Conservation (phyloP, 148 eudicot species). For the Pharnaceum exiguum region DNA sequence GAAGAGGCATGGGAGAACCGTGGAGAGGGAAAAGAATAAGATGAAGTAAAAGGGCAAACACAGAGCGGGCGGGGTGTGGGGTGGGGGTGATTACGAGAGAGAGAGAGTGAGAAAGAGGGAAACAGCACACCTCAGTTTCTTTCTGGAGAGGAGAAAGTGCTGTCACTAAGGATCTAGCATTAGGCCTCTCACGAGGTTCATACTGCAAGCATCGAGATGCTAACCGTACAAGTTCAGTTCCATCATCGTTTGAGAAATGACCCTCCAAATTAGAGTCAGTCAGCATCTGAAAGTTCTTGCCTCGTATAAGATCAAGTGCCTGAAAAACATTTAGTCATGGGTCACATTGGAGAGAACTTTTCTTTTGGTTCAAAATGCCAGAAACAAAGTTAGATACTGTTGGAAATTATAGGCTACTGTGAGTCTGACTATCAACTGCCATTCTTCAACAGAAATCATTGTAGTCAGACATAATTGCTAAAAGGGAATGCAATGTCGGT, state of each 20-base stretch:
- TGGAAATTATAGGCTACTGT: too few relatives aligned
- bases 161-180: slow-evolving; percentile 54
- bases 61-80: too few relatives aligned
- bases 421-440: too few relatives aligned
- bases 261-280: slow-evolving; percentile 84
- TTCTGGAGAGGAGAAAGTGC: slow-evolving; percentile 73
- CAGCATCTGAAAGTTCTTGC: slow-evolving; percentile 63
- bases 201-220: slow-evolving; percentile 84
- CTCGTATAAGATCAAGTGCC: slow-evolving; percentile 89
- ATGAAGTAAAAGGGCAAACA: too few relatives aligned
- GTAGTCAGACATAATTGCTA: too few relatives aligned
- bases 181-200: slow-evolving; percentile 88
- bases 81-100: too few relatives aligned
- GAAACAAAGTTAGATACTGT: neutral
- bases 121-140: slow-evolving; percentile 54
- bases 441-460: too few relatives aligned
- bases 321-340: too few relatives aligned
- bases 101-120: neutral
- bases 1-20: too few relatives aligned
- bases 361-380: neutral
- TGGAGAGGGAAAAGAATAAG: too few relatives aligned
- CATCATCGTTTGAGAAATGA: slow-evolving; percentile 75
- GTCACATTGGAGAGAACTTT: too few relatives aligned
- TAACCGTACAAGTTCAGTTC: slow-evolving; percentile 63
- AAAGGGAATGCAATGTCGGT: too few relatives aligned